Conservation (phyloP, 2,329 filamentous ascomycete genomes). For the Microsporum ferrugineum region DNA sequence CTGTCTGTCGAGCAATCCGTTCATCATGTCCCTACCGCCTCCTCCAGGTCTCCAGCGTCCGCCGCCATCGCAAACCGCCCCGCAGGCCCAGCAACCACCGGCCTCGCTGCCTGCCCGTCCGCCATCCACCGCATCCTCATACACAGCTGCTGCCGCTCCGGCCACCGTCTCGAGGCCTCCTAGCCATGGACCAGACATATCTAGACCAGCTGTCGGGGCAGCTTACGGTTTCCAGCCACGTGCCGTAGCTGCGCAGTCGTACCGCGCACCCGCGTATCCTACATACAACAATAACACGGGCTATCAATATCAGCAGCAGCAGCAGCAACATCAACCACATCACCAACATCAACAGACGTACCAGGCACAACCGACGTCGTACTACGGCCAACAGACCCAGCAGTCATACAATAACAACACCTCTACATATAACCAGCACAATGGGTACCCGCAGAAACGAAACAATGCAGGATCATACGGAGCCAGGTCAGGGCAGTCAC, state of each 20-base stretch:
- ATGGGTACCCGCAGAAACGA: constrained; percentile 13
- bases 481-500: constrained; percentile 9
- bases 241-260: constrained; percentile 36
- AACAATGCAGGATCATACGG: constrained; percentile 14
- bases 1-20: constrained; percentile 27
- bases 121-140: constrained; percentile 45
- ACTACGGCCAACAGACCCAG: constrained; percentile 33
- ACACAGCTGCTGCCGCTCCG: constrained; percentile 19
- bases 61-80: constrained; percentile 25
- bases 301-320: constrained; percentile 32
- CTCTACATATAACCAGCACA: constrained; percentile 36
- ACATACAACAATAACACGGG: constrained; percentile 29
- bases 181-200: constrained; percentile 31
- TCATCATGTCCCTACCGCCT: constrained; percentile 71
- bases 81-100: constrained; percentile 32
- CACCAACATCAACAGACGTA: constrained; percentile 8
- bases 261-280: constrained; percentile 14
- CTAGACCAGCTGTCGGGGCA: constrained; percentile 17
- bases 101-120: constrained; percentile 67
- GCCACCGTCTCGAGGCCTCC: constrained; percentile 17
- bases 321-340: constrained; percentile 19
- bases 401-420: constrained; percentile 6
- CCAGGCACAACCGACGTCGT: not conserved
- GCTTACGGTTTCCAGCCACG: constrained; percentile 46
- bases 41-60: constrained; percentile 59